Conservation (phyloP, 305 asterid species). For the Ruellia speciosa region DNA sequence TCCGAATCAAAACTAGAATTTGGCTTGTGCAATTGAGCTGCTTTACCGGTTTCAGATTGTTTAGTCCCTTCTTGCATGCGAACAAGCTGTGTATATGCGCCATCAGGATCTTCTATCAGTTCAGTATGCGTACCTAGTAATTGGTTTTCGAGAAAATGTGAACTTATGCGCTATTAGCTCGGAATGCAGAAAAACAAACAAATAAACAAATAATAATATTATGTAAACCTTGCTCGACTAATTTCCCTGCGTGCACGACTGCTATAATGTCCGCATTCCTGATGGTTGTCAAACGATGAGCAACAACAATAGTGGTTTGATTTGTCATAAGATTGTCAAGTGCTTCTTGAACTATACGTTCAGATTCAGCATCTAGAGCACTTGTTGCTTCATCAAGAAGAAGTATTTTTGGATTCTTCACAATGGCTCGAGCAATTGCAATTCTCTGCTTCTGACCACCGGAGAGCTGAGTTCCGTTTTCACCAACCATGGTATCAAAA, state of each 20-base stretch:
- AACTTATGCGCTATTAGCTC: too few relatives aligned
- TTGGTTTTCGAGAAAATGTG: too few relatives aligned
- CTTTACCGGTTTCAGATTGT: too few relatives aligned
- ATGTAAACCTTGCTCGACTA: conserved; percentile 47
- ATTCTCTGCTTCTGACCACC: conserved; percentile 50
- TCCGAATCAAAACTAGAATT: too few relatives aligned
- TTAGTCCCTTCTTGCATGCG: conserved; percentile 38
- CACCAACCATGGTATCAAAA: conserved; percentile 35
- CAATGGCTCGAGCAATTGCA: conserved; percentile 39
- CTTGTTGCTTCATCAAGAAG: conserved; percentile 49
- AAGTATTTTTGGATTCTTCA: conserved; percentile 36
- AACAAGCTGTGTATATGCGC: conserved; percentile 44
- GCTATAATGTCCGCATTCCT: conserved; percentile 38
- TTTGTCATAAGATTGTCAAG: conserved; percentile 34
- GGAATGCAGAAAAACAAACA: too few relatives aligned
- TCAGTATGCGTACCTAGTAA: conserved; percentile 32
- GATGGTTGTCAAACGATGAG: conserved; percentile 39
- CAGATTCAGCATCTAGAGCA: conserved; percentile 35
- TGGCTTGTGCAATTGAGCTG: too few relatives aligned
- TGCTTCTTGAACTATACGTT: conserved; percentile 28
- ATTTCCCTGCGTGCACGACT: conserved; percentile 30
- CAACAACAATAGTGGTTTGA: conserved; percentile 37
- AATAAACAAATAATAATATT: too few relatives aligned
- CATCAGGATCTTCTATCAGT: conserved; percentile 32
- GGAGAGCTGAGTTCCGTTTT: conserved; percentile 35